These are phyloP conservation scores for Davidsoniella eucalypti DNA, from an alignment of 2,329 filamentous ascomycete species.

Conservation along the genomic window DNA sequence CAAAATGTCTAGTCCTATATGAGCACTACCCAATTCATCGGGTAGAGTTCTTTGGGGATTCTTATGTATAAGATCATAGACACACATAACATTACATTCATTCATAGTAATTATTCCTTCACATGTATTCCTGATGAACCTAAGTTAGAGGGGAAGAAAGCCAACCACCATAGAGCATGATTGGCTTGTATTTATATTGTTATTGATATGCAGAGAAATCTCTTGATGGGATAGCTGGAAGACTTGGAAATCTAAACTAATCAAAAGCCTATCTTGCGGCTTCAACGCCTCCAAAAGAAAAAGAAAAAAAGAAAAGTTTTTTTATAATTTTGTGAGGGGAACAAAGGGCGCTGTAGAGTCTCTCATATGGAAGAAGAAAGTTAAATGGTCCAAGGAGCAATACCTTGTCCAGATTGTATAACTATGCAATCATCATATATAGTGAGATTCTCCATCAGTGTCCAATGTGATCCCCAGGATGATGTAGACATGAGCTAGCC, in stretches of 20 bases:
- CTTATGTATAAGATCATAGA: not conserved
- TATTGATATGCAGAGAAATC: too few relatives aligned
- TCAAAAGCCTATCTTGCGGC: not conserved
- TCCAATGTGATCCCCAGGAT: not conserved
- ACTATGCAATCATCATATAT: not conserved
- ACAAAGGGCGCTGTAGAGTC: too few relatives aligned
- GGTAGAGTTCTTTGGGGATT: not conserved
- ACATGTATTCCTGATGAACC: too few relatives aligned
- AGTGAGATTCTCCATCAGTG: not conserved
- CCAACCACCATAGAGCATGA: too few relatives aligned
- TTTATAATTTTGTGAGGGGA: slow-evolving; percentile 1
- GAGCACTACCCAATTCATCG: not conserved
- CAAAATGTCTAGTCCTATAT: not conserved
- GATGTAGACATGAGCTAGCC: not conserved
- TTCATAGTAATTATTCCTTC: too few relatives aligned
- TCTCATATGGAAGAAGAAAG: not conserved
- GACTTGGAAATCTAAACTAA: not conserved
- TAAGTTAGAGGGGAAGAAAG: too few relatives aligned
- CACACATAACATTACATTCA: not conserved
- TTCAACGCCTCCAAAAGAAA: not conserved
- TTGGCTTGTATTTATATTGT: too few relatives aligned
- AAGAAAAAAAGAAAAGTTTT: slow-evolving; percentile 2
- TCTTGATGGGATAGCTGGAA: too few relatives aligned
- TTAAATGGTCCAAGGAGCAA: slow-evolving; percentile 11
- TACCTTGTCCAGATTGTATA: slow-evolving; percentile 5